Conservation (phyloP, 2,329 filamentous ascomycete species). For the Diaporthe longicolla region DNA sequence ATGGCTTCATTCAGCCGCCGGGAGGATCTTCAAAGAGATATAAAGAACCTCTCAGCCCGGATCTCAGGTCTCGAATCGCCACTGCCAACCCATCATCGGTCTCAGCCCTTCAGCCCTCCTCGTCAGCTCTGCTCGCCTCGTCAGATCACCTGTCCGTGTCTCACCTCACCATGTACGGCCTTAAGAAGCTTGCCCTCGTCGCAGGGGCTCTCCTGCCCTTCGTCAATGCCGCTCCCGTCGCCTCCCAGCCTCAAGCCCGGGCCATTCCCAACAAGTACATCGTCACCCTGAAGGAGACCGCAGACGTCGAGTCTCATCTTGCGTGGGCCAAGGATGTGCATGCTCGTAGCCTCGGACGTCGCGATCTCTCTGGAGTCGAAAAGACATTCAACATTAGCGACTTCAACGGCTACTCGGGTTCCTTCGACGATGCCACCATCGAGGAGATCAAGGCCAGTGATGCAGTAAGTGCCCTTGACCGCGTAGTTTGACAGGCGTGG, state of each 20-base stretch:
- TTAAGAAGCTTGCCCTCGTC: constrained; percentile 28
- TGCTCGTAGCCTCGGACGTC: constrained; percentile 17
- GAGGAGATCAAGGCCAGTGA: constrained; percentile 34
- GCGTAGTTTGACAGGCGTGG: fast-evolving
- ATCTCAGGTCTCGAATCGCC: not conserved
- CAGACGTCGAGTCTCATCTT: constrained; percentile 25
- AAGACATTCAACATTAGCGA: constrained; percentile 37
- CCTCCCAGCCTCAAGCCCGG: constrained; percentile 4
- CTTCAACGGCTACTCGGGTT: constrained; percentile 34
- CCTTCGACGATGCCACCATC: constrained; percentile 37
- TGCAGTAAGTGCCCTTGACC: not conserved
- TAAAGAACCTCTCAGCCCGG: constrained; percentile 22
- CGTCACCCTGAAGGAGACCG: constrained; percentile 14
- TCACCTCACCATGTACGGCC: constrained; percentile 24
- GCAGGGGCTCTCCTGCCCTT: constrained; percentile 27
- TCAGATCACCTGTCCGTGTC: not conserved
- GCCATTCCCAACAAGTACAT: constrained; percentile 31
- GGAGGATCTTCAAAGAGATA: not conserved
- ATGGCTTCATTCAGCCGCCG: constrained; percentile 11
- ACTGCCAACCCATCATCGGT: not conserved
- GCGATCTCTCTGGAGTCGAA: constrained; percentile 30
- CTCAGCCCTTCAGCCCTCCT: constrained; percentile 27
- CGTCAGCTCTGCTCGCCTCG: constrained; percentile 10
- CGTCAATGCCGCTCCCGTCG: constrained; percentile 22
- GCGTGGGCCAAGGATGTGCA: constrained; percentile 26